Evolutionary conservation across 2,329 filamentous ascomycete genomes (phyloP), one percentile per base, ranked within the genome.

Genomic region (Conoideocrella luteorostrata): DNA sequence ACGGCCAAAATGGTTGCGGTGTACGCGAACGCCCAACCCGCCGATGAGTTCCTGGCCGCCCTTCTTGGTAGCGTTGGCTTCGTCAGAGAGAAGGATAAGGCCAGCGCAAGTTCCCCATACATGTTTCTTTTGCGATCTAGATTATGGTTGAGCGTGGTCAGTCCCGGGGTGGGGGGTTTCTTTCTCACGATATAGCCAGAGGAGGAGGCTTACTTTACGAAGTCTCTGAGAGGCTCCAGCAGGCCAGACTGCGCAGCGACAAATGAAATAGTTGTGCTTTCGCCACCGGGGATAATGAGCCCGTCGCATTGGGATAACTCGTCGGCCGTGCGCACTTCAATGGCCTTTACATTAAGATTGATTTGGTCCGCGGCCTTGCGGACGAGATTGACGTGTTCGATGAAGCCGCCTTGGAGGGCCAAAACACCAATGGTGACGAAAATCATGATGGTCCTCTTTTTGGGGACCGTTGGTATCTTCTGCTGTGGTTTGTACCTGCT

Each of bases 71-170:
- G 84, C 79, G 62, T 91, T 95, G 39, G 89, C 91, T 46, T 85
- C 82, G 57, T 95, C 86, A 2, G 89, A 85, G 39, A 98, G 81
- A 39, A 97, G 71, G 54, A 98, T 96, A 45, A 97, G 76, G 9
- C 93, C 93, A 11, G 93, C 93, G 63, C 93, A 98, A 17, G 93
- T 97, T 45, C 93, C 93, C 91, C 91, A 98, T 20, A 86, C 87
- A 10, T 90, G 90, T 54, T 86, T 89, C 52, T 84, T 80, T 41
- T 80, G 70, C 32, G 86, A 70, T 58, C 87, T 91, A 23, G 11
- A 20, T n/a, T n/a, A n/a, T n/a, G n/a, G n/a, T n/a, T n/a, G n/a
- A n/a, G n/a, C n/a, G n/a, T n/a, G n/a, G n/a, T n/a, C n/a, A n/a
- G n/a, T n/a, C n/a, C n/a, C n/a, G n/a, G n/a, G n/a, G n/a, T n/a